These are phyloP conservation scores for Ophiosphaerella korrae DNA, from an alignment of 2,329 filamentous ascomycete genomes.

Conservation along the genomic window DNA sequence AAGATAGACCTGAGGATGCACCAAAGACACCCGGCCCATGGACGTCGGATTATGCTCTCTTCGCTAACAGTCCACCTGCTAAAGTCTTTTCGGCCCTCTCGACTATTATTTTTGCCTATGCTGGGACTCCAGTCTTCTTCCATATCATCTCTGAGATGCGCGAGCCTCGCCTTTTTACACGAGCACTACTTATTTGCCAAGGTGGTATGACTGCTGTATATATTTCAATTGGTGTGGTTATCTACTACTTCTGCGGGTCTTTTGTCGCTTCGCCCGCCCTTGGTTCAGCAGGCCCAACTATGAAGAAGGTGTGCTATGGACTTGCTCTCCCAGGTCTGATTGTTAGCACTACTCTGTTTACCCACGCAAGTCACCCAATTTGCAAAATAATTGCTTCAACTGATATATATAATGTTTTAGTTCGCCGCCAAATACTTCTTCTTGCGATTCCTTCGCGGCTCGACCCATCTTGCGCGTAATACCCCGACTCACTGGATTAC, in stretches of 20 bases:
- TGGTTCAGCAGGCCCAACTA: conserved; percentile 60
- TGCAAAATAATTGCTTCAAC: not conserved
- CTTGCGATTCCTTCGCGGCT: conserved; percentile 72
- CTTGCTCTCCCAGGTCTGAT: conserved; percentile 73
- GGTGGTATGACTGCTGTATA: conserved; percentile 66
- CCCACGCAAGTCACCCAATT: conserved; percentile 17
- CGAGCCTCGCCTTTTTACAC: conserved; percentile 64
- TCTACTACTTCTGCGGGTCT: conserved; percentile 69
- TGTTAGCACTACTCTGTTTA: conserved; percentile 49
- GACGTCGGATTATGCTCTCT: conserved; percentile 27
- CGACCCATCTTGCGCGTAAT: conserved; percentile 61
- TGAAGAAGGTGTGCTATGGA: conserved; percentile 70
- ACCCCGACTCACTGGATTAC: conserved; percentile 30
- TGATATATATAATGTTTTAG: conserved; percentile 7
- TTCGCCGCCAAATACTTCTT: conserved; percentile 50
- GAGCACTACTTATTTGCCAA: conserved; percentile 67
- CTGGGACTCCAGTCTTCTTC: conserved; percentile 71
- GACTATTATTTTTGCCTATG: conserved; percentile 11
- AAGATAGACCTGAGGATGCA: conserved; percentile 31
- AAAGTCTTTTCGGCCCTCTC: not conserved
- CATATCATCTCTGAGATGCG: conserved; percentile 68
- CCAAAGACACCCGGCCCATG: conserved; percentile 26
- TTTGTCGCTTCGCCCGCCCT: conserved; percentile 69
- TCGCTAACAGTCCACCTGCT: conserved; percentile 14
- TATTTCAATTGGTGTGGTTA: conserved; percentile 67